Conservation (phyloP, 805 yeast genomes). For the Brettanomyces nanus region DNA sequence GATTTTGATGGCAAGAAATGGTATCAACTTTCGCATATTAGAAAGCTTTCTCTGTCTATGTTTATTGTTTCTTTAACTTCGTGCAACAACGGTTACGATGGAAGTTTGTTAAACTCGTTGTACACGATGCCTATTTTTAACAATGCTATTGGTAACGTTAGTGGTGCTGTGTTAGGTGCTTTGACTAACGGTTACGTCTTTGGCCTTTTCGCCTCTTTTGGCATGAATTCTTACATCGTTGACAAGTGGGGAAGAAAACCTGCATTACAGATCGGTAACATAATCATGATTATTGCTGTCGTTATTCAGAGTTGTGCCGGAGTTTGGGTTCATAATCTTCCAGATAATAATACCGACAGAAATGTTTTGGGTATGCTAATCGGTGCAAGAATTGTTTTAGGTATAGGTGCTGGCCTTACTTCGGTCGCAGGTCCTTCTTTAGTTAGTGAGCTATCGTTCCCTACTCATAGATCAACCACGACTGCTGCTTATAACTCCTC, state of each 20-base stretch:
- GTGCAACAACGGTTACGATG: conserved; percentile 32
- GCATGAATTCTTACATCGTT: conserved; percentile 1
- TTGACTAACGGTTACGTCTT: conserved; percentile 33
- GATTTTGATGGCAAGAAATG: conserved; percentile 2
- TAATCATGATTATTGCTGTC: conserved; percentile 20
- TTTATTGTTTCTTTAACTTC: conserved; percentile 6
- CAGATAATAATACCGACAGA: neutral
- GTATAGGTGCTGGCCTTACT: conserved; percentile 21
- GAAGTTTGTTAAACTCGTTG: conserved; percentile 42
- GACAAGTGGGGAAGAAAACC: conserved; percentile 17
- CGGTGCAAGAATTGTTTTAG: conserved; percentile 25
- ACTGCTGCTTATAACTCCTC: conserved; percentile 36
- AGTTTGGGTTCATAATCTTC: conserved; percentile 28
- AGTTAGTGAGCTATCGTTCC: conserved; percentile 24
- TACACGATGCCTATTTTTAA: conserved; percentile 38
- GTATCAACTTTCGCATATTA: conserved; percentile 3
- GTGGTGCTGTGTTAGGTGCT: conserved; percentile 33
- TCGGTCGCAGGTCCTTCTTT: conserved; percentile 21
- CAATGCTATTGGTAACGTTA: conserved; percentile 30
- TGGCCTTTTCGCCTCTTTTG: conserved; percentile 22
- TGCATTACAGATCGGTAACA: conserved; percentile 14
- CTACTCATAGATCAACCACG: conserved; percentile 19
- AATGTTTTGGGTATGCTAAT: conserved; percentile 24
- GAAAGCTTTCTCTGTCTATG: neutral
- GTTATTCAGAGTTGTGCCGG: conserved; percentile 29